Evolutionary conservation across 1,284 basidiomycete species (phyloP), one percentile per base, ranked within the genome.

Genomic region (Puccinia hordei): DNA sequence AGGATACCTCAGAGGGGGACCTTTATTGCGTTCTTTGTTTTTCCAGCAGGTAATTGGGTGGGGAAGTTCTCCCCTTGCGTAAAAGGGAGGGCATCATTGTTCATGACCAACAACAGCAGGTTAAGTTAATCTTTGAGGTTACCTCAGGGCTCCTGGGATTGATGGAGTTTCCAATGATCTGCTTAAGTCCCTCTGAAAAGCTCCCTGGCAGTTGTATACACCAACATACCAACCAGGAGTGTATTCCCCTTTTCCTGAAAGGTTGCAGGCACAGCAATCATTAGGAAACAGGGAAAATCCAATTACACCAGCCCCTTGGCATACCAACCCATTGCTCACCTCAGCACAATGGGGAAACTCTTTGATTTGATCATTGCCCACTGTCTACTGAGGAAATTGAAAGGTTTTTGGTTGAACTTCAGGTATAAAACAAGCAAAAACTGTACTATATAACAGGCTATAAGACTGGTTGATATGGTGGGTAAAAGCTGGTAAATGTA

Each of bases 321-420:
- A 8, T 77, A 77, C 46, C 27, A 44, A 24, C 74, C 74, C 6
- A 77, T 77, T n/a, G 41, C 38, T 6, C 38, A 6, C 6, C 38
- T 41, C 38, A 41, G 38, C 38, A 41, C 38, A 41, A 41, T 41
- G 38, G 17, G 53, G 6, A 55, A 55, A 15, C 22, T 55, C 19
- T 55, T 55, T 8, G 53, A 55, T 6, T 15, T 55, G 6, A 55
- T 55, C 8, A 15, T 55, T 2, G 59, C 22, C 17, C 10, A n/a
- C n/a, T n/a, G n/a, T n/a, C n/a, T n/a, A n/a, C n/a, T n/a, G n/a
- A n/a, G n/a, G n/a, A n/a, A n/a, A n/a, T n/a, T n/a, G n/a, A n/a
- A n/a, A n/a, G n/a, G n/a, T n/a, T n/a, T n/a, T n/a, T n/a, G n/a
- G n/a, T n/a, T n/a, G n/a, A n/a, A n/a, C n/a, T n/a, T n/a, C n/a